These are phyloP conservation scores for Quercus suber DNA, from an alignment of 306 rosid genomes.

Conservation along the genomic window DNA sequence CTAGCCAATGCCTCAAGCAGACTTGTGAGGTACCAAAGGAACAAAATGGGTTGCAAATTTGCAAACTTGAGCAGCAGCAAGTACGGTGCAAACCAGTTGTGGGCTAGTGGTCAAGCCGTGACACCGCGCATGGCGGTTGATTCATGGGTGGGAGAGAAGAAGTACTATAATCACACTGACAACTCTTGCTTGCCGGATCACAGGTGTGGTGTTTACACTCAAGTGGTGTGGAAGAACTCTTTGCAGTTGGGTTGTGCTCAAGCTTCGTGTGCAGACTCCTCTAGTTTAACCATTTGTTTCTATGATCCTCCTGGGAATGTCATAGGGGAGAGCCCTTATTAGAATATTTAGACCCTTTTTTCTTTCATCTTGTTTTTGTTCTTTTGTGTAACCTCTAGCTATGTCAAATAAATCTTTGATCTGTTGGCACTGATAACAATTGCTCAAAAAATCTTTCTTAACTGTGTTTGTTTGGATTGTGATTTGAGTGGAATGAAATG, in stretches of 20 bases:
- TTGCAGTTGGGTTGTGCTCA: slow-evolving; percentile 60
- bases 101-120: slow-evolving; percentile 38
- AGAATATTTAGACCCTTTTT: not conserved
- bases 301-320: slow-evolving; percentile 76
- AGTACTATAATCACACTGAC: slow-evolving; percentile 45
- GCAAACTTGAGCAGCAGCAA: slow-evolving; percentile 51
- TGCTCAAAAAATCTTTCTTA: no score
- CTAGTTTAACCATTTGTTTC: slow-evolving; percentile 63
- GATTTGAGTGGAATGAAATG: no score
- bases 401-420: no score
- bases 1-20: slow-evolving; percentile 56
- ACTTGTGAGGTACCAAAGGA: slow-evolving; percentile 60
- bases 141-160: slow-evolving; percentile 74
- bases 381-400: no score
- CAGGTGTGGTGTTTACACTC: slow-evolving; percentile 75
- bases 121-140: slow-evolving; percentile 60
- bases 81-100: slow-evolving; percentile 82
- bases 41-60: slow-evolving; percentile 57
- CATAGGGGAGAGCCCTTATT: slow-evolving; percentile 69
- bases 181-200: slow-evolving; percentile 57
- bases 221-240: slow-evolving; percentile 81
- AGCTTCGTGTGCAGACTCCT: slow-evolving; percentile 47
- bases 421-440: no score
- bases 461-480: no score
- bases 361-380: no score